Evolutionary conservation across 1,139 yeast species (phyloP).

Genomic region (Geotrichum australiense): DNA sequence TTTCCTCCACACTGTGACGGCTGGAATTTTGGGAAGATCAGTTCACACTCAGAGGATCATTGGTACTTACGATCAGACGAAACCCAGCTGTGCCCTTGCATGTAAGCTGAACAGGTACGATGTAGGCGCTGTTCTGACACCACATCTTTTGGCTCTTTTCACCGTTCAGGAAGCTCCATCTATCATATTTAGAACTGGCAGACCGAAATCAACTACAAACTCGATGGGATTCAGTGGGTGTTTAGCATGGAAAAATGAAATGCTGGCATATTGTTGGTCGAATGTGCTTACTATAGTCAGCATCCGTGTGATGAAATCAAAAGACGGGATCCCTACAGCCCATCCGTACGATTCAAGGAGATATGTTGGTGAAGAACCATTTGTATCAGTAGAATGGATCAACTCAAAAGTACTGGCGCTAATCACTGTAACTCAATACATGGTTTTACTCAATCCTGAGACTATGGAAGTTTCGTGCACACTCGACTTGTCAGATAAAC

Average conservation of each 20-base stretch:
- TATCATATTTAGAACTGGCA: constrained; percentile 48
- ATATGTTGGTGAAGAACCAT: constrained; percentile 42
- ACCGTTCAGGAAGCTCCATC: constrained; percentile 48
- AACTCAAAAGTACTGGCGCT: constrained; percentile 32
- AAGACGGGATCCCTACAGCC: constrained; percentile 22
- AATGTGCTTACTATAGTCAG: constrained; percentile 51
- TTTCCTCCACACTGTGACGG: constrained; percentile 51
- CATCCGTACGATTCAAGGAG: constrained; percentile 42
- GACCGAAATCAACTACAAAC: constrained; percentile 38
- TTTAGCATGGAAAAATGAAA: constrained; percentile 44
- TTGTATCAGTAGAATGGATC: constrained; percentile 59
- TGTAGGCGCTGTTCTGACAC: constrained; percentile 48
- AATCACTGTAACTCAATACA: constrained; percentile 44
- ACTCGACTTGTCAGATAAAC: constrained; percentile 43
- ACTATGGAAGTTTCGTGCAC: constrained; percentile 36
- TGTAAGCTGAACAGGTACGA: constrained; percentile 48
- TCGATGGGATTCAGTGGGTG: constrained; percentile 41
- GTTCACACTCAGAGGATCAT: constrained; percentile 45
- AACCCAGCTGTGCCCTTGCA: constrained; percentile 35
- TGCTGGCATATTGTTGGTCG: constrained; percentile 62
- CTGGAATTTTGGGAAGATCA: constrained; percentile 46
- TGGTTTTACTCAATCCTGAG: constrained; percentile 39
- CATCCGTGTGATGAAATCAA: constrained; percentile 25
- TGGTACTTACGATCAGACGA: constrained; percentile 40
- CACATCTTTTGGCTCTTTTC: constrained; percentile 44